Evolutionary conservation across 371 early-diverging fungal genomes (phyloP), one percentile per base, ranked within the genome.

Genomic region (Coelomomyces lativittatus): DNA sequence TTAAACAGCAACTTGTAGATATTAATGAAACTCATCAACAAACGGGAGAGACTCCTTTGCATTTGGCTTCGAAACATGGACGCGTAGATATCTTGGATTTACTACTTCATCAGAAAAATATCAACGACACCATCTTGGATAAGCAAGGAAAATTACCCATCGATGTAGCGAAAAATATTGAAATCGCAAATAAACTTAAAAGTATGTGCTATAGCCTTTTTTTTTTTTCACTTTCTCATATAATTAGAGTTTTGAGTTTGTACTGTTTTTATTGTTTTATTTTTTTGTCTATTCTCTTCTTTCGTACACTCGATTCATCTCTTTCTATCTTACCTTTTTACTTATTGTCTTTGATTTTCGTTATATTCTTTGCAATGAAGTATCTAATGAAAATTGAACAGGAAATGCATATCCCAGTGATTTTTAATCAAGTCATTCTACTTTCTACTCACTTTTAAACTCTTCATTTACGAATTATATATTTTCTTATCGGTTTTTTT

Each of bases 31-130:
- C 56, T 21, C 60, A 63, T 38, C 46, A 44, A 12, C 44, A 32
- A n/a, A 58, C 52, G 30, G 54, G 58, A 9, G 56, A 66, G 38
- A 66, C 66, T 2, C 58, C 62, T 7, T 39, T 67, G 28, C 67
- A 67, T 43, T 17, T 61, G 11, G 67, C 61, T 1, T 50, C 59
- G 4, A 52, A 50, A 27, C 26, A 51, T 19, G 56, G 52, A 15
- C 23, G 63, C 9, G 27, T 19, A 11, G 63, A 62, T 25, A 26
- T 63, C 2, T 36, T 64, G 3, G 63, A 62, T 8, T 15, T 50
- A 9, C 51, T 67, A 35, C 53, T 65, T 27, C 38, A 43, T 19
- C 44, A 51, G 28, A 44, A 49, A 1, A 51, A 39, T 14, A 36
- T 63, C 17, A 47, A 63, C 37, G 66, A 64, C 39, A 52, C 60